These are phyloP conservation scores for Clohesyomyces aquaticus DNA, from an alignment of 495 filamentous ascomycete species.

Conservation along the genomic window DNA sequence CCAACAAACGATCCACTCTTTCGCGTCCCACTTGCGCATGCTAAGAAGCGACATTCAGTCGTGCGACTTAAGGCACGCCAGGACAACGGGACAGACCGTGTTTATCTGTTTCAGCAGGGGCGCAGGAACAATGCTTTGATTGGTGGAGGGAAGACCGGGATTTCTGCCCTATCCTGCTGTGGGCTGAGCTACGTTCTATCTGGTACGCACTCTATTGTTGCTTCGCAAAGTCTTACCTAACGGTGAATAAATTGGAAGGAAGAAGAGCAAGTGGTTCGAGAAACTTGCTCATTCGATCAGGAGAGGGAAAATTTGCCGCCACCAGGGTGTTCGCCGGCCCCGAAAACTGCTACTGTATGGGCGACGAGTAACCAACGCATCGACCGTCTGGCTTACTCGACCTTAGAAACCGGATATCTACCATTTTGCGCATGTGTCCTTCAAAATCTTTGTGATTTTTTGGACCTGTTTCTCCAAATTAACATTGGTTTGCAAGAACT, in stretches of 20 bases:
- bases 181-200: neutral
- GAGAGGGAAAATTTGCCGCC: neutral
- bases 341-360: slow-evolving; percentile 1
- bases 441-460: neutral
- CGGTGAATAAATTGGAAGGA: neutral
- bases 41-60: slow-evolving; percentile 1
- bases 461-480: neutral
- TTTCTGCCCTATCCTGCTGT: neutral
- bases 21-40: neutral
- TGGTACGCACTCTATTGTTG: neutral
- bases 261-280: neutral
- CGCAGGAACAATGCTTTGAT: neutral
- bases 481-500: neutral
- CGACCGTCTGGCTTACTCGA: neutral
- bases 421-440: slow-evolving; percentile 1
- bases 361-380: neutral
- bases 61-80: neutral
- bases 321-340: neutral
- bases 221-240: slow-evolving; percentile 1
- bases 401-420: neutral
- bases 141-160: neutral
- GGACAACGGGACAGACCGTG: neutral
- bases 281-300: neutral
- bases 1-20: neutral
- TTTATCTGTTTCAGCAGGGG: neutral